Base-by-base conservation (phyloP, 1,284 basidiomycete genomes). In the Thecaphora thlaspeos region DNA sequence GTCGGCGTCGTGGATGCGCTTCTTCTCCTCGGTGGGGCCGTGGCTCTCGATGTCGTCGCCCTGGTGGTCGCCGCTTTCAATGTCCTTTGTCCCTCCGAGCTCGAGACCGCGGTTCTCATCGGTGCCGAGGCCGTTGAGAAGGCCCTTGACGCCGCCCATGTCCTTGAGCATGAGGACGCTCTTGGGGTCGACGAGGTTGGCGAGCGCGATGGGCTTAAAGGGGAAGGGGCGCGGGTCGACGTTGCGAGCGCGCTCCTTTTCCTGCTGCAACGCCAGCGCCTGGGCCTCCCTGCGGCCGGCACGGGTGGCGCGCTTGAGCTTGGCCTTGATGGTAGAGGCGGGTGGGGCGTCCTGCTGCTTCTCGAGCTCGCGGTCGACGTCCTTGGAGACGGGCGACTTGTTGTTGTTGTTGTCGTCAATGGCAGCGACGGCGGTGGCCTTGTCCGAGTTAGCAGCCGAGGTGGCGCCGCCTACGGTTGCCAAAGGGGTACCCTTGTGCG, bases 111-210 rank as follows among this genome's bases (percentile, higher is more conserved):
- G 51, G 21, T 82, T 81, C 5, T 80, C 76, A 68, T 88, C 80
- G 1, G 89, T 88, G 23, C 90, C 91, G 4, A 98, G 83, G 2
- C 88, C 87, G 7, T 81, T 78, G 19, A 94, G 77, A 17, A 98
- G 74, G 10, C 84, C 86, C 1, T 82, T 70, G 3, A 84, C 80
- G 38, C 95, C 94, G 23, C 92, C 93, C 46, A 95, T 82, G 15
- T 80, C 80, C 36, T 82, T 81, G 18, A 98, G 83, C 32, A 83
- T 79, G 2, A 87, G 83, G 9, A 93, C 70, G 44, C 77, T 80
- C 80, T 93, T 93, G 18, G 92, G 91, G 77, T 97, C 93, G 43
- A 97, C 85, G 43, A 97, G 84, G 58, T 86, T 84, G 19, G 91
- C 91, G 5, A 98, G 85, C 49, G 83, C 81, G 57, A 84, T 85